Evolutionary conservation across 2,329 filamentous ascomycete genomes (phyloP).

Genomic region (Botrytis aclada): DNA sequence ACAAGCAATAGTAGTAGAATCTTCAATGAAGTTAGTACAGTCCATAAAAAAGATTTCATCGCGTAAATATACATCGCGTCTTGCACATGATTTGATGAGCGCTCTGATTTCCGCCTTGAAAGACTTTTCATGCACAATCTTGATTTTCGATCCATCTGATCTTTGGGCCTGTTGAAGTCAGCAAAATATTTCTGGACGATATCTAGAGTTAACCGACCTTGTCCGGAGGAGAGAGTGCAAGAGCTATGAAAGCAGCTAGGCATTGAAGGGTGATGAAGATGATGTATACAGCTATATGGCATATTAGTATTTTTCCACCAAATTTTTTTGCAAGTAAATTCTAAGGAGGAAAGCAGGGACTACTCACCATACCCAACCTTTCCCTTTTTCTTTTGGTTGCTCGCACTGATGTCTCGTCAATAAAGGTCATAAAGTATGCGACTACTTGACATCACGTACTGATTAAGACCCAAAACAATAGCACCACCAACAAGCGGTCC

Average conservation of each 20-base stretch:
- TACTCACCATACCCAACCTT: constrained; percentile 39
- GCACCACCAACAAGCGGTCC: constrained; percentile 47
- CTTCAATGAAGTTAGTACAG: not conserved
- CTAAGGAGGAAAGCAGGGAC: not conserved
- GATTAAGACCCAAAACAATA: constrained; percentile 47
- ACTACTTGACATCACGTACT: not conserved
- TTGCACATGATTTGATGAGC: not conserved
- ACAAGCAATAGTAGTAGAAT: not conserved
- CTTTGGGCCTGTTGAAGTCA: not conserved
- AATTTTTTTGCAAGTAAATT: too few species aligned
- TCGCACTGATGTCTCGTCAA: not conserved
- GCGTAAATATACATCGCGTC: not conserved
- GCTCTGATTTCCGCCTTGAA: not conserved
- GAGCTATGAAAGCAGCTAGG: constrained; percentile 43
- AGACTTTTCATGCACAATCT: not conserved
- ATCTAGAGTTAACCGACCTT: constrained; percentile 36
- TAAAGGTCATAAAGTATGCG: constrained; percentile 30
- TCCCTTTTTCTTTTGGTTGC: constrained; percentile 25
- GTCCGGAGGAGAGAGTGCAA: constrained; percentile 45
- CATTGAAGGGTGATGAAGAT: constrained; percentile 48
- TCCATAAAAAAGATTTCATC: too few species aligned
- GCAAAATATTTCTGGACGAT: fast-evolving
- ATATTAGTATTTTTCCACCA: constrained; percentile 33
- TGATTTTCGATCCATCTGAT: constrained; percentile 4
- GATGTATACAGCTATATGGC: constrained; percentile 40